Base-by-base conservation (phyloP, 768 basidiomycete species). In the Imleria badia region DNA sequence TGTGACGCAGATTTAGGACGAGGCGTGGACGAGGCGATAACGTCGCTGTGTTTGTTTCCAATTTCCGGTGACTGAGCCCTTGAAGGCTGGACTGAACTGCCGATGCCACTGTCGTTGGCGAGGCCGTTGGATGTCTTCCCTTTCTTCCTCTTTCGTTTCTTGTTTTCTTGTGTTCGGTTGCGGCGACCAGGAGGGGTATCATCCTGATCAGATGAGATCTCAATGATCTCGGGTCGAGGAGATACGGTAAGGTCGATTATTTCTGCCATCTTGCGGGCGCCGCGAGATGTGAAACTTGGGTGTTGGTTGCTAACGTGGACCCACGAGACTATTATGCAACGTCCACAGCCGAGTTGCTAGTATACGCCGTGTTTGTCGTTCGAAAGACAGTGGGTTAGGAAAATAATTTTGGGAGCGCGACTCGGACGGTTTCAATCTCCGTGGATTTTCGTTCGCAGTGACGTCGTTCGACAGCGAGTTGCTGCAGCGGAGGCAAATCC, bases 1-100 rank as follows among this genome's bases (percentile, higher is more conserved):
- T 77, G 31, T 66, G 66, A 77, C 68, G 60, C 72, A 77, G 55
- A 80, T 69, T 20, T 73, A 72, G 23, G 78, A 63, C 29, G 62
- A 66, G 61, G 44, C 39, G 44, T n/a, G 51, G 59, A 45, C 53
- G 38, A 17, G 17, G 15, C 48, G n/a, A 50, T 19, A 33, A 39
- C 45, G 38, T 51, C 38, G 23, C 36, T 49, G 52, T 11, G 52
- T 26, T 45, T 42, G 48, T 36, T 40, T 43, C 30, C 60, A 30
- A 30, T 35, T 38, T 60, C 60, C 6, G 45, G 60, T 13, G 69
- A 63, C 48, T 56, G 61, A 29, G 51, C 43, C 47, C 63, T 63
- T 35, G 65, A 61, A 47, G 56, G 60, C 17, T 49, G 62, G 17
- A 40, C 23, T 58, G 64, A 66, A 56, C 39, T 52, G 43, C 54